These are phyloP conservation scores for Heimioporus sp. DNA, from an alignment of 768 basidiomycete species.

Conservation along the genomic window DNA sequence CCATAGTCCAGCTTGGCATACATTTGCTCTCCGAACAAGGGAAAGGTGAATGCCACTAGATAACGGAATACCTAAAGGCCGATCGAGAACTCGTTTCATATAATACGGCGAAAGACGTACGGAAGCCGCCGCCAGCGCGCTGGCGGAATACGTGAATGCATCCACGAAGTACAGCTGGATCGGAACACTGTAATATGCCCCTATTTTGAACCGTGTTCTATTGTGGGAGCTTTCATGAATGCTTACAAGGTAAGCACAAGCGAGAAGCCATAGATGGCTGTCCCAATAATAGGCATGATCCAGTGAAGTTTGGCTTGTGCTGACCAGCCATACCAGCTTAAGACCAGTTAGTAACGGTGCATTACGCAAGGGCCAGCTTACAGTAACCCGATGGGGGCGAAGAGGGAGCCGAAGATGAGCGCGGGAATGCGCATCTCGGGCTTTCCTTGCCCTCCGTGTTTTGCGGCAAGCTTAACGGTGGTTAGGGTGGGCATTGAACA, in stretches of 20 bases:
- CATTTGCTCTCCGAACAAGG: conserved; percentile 67
- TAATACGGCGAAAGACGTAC: conserved; percentile 35
- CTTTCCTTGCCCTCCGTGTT: conserved; percentile 60
- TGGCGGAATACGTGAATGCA: conserved; percentile 66
- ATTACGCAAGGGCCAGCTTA: conserved; percentile 32
- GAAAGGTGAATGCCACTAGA: conserved; percentile 62
- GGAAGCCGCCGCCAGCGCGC: conserved; percentile 60
- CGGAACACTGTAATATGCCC: conserved; percentile 47
- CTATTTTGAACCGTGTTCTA: neutral
- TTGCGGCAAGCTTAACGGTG: conserved; percentile 9
- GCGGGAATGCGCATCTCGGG: conserved; percentile 77
- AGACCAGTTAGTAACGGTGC: neutral
- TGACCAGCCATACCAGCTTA: conserved; percentile 84
- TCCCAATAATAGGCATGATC: conserved; percentile 73
- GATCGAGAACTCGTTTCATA: neutral
- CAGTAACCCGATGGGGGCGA: conserved; percentile 71
- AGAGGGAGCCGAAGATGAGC: conserved; percentile 65
- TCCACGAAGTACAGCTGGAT: conserved; percentile 72
- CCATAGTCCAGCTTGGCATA: conserved; percentile 59
- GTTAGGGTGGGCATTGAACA: neutral
- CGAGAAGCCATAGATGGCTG: conserved; percentile 58
- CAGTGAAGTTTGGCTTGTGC: conserved; percentile 63
- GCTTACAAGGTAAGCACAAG: conserved; percentile 61
- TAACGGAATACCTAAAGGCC: conserved; percentile 56
- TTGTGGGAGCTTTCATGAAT: neutral